Base-by-base conservation (phyloP, 2,329 filamentous ascomycete genomes). In the Raffaelea arxii region DNA sequence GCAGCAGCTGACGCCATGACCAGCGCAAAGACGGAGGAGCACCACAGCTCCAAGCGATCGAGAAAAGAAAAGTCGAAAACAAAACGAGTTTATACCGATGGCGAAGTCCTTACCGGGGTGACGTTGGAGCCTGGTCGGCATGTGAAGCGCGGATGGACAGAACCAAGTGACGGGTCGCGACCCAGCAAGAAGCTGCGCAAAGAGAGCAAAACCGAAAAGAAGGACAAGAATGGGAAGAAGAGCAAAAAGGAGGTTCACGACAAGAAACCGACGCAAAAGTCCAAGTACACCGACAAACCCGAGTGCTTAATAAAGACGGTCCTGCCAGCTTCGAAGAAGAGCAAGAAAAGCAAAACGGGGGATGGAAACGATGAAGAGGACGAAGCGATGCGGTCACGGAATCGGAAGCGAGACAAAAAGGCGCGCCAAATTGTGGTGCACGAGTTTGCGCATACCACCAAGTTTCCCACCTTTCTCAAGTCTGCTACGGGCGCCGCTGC, bases 121-220 rank as follows among this genome's bases (percentile, higher is more conserved):
- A 79, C 85, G 57, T 68, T 98, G 35, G 76, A 81, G 6, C 71
- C 79, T 18, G 83, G 79, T 41, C 79, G 90, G 55, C 86, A 86
- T 58, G 81, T 96, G 50, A 94, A 92, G 70, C 75, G 90, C 50
- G 90, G 89, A 5, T 95, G 90, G 90, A 91, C 86, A 1, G 85
- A 89, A 51, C 73, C 82, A 1, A 68, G 32, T 6, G 40, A 47
- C 71, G 21, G 68, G 70, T 49, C 64, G 25, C 25, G 18, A 19
- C 25, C 24, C 6, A 21, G n/a, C 23, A 43, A 43, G 25, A 43
- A 43, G 41, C n/a, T 32, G 25, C 41, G 41, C 25, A 68, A 63
- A 36, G 65, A 70, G 56, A 65, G 66, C 23, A 66, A 68, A 10
- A 44, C 27, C 27, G 16, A 30, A 16, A 62, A 59, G 51, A 65